A percentile compares a stretch with the other conserved stretches of the same genome.
Evolutionary conservation across 202 grass and related monocot genomes (phyloP).

Genomic region (Tripidium arundinaceum): DNA sequence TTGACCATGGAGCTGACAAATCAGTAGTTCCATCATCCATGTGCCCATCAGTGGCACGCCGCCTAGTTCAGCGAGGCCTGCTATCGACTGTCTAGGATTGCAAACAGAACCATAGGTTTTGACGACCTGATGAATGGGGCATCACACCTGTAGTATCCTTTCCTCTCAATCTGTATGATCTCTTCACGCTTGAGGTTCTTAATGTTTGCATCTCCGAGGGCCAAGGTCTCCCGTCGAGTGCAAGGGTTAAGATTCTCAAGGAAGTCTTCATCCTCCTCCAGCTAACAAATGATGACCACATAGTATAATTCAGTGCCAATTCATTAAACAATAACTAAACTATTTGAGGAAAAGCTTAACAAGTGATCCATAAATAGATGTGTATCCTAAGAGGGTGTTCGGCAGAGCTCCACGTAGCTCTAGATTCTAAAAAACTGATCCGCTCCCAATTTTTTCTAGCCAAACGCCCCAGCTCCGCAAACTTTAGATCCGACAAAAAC

Average conservation of each 20-base stretch:
- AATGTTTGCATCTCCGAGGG: constrained; percentile 72
- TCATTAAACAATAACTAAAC: background rate
- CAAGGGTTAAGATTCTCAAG: constrained; percentile 73
- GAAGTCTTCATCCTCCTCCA: constrained; percentile 83
- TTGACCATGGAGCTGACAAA: background rate
- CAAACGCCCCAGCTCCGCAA: too few species aligned
- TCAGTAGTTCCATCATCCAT: background rate
- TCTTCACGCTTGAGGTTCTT: constrained; percentile 65
- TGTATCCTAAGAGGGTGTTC: too few species aligned
- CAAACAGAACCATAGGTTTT: constrained; percentile 62
- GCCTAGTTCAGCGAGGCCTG: constrained; percentile 45
- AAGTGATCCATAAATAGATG: background rate
- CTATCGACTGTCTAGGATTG: constrained; percentile 67
- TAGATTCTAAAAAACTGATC: too few species aligned
- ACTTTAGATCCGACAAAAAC: too few species aligned
- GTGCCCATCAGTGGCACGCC: background rate
- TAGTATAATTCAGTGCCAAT: background rate
- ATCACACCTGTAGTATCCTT: constrained; percentile 76
- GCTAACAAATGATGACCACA: constrained; percentile 28
- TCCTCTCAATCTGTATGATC: constrained; percentile 73
- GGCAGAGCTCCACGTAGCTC: too few species aligned
- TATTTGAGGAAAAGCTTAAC: background rate
- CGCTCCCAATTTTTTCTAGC: too few species aligned
- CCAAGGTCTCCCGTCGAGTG: constrained; percentile 56
- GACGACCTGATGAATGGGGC: constrained; percentile 59